Conservation (phyloP, 768 basidiomycete genomes). For the Leccinum subtestaceum region DNA sequence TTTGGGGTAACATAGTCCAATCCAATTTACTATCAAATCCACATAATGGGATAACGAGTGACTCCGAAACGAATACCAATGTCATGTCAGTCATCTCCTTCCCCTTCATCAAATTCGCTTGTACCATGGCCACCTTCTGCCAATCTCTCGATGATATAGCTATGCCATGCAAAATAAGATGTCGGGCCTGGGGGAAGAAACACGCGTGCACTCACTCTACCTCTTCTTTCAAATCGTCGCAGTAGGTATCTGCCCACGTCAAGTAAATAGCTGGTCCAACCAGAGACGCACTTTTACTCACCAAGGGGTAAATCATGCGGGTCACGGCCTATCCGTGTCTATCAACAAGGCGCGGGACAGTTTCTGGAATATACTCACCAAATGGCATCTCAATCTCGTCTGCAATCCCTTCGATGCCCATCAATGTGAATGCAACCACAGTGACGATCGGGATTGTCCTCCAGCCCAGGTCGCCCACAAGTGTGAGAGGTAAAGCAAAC, state of each 20-base stretch:
- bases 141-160: slow-evolving; percentile 67
- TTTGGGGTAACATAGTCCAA: neutral
- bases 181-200: neutral
- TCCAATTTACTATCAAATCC: neutral
- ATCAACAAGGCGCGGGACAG: neutral
- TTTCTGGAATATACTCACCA: slow-evolving; percentile 44
- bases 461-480: slow-evolving; percentile 82
- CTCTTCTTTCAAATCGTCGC: slow-evolving; percentile 83
- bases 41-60: neutral
- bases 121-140: slow-evolving; percentile 74
- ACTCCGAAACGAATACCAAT: neutral
- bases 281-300: slow-evolving; percentile 30
- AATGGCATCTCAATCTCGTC: slow-evolving; percentile 96
- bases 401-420: slow-evolving; percentile 95
- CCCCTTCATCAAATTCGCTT: slow-evolving; percentile 74
- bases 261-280: neutral
- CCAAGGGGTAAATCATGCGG: slow-evolving; percentile 72
- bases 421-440: slow-evolving; percentile 84
- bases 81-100: slow-evolving; percentile 68
- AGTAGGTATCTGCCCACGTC: slow-evolving; percentile 63
- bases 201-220: slow-evolving; percentile 53
- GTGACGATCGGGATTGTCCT: slow-evolving; percentile 82
- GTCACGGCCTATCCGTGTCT: slow-evolving; percentile 48
- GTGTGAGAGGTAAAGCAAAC: slow-evolving; percentile 83
- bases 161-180: slow-evolving; percentile 27